Base-by-base conservation (phyloP, 441 rosid genomes). In the Populus tomentosa region DNA sequence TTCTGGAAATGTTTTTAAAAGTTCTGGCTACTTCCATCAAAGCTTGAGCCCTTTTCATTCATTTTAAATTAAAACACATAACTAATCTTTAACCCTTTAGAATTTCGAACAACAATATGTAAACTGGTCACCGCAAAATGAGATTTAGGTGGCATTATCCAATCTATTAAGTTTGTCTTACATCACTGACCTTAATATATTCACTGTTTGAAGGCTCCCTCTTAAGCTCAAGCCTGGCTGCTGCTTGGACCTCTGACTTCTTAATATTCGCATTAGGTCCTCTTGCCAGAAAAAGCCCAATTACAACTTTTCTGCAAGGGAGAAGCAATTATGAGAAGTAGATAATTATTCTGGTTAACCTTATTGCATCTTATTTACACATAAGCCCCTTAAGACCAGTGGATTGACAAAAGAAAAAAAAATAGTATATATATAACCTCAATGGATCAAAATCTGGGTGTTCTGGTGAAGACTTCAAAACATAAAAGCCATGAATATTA, bases 401-500 rank as follows among this genome's bases (percentile, higher is more conserved):
- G 18, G 11, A 53, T 61, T 64, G 13, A 53, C 28, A 16, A 28
- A 13, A 35, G 68, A 72, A 59, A 50, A 70, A 69, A 67, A 70
- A 61, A 38, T 38, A 9, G 42, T 20, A 77, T 59, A 56, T 42
- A 28, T 64, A 69, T 56, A 72, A 92, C 97, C 98, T 93, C 77
- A 93, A 74, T n/a, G 75, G 68, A 82, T 92, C 96, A 76, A 76
- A 75, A 84, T 92, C 93, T 21, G 96, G 91, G 73, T 90, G 89
- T 61, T 93, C 96, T 18, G 84, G 89, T 61, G 94, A 95, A 33
- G 92, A 90, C 76, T 73, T 89, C 80, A 86, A 82, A 72, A 95
- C 92, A 76, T 87, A 91, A 75, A 83, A 88, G 24, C 90, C 94
- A 50, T 86, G 86, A 80, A 92, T 84, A 38, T 90, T 74, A 1